Percentiles rank a stretch among this genome's conserved stretches.
These are phyloP conservation scores for Grosmannia clavigera DNA, from an alignment of 2,329 filamentous ascomycete species.

Conservation along the genomic window DNA sequence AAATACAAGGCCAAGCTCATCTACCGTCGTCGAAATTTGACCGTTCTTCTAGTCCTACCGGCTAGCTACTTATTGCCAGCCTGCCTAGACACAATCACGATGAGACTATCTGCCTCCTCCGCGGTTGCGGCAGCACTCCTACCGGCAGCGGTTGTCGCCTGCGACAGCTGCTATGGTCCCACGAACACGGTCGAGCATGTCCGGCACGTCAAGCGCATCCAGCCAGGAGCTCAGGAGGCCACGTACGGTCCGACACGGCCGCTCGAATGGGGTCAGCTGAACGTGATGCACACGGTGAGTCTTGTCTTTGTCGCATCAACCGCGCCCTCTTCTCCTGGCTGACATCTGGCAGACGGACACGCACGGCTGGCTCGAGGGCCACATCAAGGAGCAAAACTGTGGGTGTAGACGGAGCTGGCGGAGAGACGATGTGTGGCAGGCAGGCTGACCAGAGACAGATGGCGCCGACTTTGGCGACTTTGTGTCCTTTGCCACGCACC, in stretches of 20 bases:
- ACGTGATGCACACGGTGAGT: conserved; percentile 43
- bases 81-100: not conserved
- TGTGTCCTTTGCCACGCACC: conserved; percentile 45
- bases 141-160: conserved; percentile 20
- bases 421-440: not conserved
- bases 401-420: not conserved
- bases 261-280: conserved; percentile 51
- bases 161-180: conserved; percentile 30
- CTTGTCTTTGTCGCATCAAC: too few relatives aligned
- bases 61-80: not conserved
- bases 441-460: conserved; percentile 16
- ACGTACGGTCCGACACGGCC: conserved; percentile 28
- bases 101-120: not conserved
- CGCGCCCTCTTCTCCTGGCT: not conserved
- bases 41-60: not conserved
- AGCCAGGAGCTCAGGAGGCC: conserved; percentile 30
- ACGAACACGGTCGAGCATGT: conserved; percentile 24
- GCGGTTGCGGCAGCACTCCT: not conserved
- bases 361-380: conserved; percentile 48
- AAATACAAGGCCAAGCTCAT: not conserved
- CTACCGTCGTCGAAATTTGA: not conserved
- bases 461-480: conserved; percentile 57
- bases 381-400: conserved; percentile 47
- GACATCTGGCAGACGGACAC: conserved; percentile 35
- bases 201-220: conserved; percentile 35